phyloP scores from a whole-genome alignment of 2,329 filamentous ascomycete species.

The Gyromitra esculenta region DNA sequence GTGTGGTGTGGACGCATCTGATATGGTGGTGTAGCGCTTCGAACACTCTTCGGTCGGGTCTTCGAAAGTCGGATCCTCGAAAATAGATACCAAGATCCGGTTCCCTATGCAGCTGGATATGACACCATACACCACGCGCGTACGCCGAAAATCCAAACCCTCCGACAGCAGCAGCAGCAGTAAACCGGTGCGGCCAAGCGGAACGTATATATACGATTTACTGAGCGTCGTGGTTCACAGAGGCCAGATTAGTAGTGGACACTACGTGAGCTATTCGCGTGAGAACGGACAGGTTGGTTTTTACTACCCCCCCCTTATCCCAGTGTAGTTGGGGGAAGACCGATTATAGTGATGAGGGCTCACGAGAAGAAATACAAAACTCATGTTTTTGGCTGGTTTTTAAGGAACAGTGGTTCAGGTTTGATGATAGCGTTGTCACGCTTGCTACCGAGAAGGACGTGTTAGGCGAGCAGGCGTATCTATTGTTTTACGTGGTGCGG shows the following conservation, averaged over 20 bases:
- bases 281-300: conserved; percentile 74
- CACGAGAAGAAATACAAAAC: conserved; percentile 27
- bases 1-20: background rate
- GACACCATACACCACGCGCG: conserved; percentile 83
- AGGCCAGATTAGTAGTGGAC: conserved; percentile 89
- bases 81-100: conserved; percentile 85
- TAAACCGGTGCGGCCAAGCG: conserved; percentile 61
- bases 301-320: background rate
- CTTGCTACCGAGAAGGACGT: conserved; percentile 85
- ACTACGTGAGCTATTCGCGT: conserved; percentile 89
- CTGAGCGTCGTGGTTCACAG: conserved; percentile 92
- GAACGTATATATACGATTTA: conserved; percentile 83
- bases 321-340: background rate
- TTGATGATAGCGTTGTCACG: conserved; percentile 94
- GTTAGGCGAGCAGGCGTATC: conserved; percentile 83
- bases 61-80: conserved; percentile 75
- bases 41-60: conserved; percentile 79
- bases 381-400: conserved; percentile 21
- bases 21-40: conserved; percentile 66
- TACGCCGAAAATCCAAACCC: conserved; percentile 60
- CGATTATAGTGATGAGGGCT: conserved; percentile 8
- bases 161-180: conserved; percentile 28
- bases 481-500: conserved; percentile 84
- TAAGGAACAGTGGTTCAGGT: conserved; percentile 80
- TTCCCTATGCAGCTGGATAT: conserved; percentile 91